Base-by-base conservation (phyloP, 768 basidiomycete genomes). In the Trametes cubensis region DNA sequence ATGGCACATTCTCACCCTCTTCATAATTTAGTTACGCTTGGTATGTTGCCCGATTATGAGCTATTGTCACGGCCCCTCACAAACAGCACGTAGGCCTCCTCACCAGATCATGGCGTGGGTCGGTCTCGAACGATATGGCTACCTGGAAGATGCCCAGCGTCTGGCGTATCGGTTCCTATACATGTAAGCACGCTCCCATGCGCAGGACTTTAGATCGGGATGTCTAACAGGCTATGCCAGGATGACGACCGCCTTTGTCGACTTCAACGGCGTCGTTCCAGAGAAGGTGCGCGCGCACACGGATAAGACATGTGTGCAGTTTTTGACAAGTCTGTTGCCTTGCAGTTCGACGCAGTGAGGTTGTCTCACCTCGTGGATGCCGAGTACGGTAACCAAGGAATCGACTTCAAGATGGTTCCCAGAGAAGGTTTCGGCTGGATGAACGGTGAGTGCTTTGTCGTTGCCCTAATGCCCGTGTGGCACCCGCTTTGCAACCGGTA, bases 41-140 rank as follows among this genome's bases (percentile, higher is more conserved):
- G 83, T 84, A 71, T 55, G 75, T 75, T 48, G 26, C 10, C n/a
- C 39, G 21, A 20, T 18, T 49, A 20, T 28, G 10, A 7, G 5
- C 34, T 11, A 15, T 56, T 44, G 14, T 44, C 13, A 44, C 26
- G 4, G 21, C 15, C 14, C n/a, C 57, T 50, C 2, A 67, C 48
- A 15, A 52, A 75, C 42, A 71, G 21, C 8, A 21, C 26, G 50
- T 62, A 87, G 88, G 92, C 92, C 92, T n/a, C 92, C 95, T 51
- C 95, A 98, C 74, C 96, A 98, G 75, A 97, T 98, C 71, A 98
- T 98, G 92, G 80, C 90, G 2, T 99, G 96, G 96, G 94, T 98
- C 55, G 96, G 95, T 44, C 81, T 98, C 23, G 94, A 97, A 68
- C 88, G 96, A 55, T 99, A 99, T 71, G 96, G 96, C 2, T 97